These are phyloP conservation scores for Populus simonii DNA, from an alignment of 345 rosid species.

Conservation along the genomic window DNA sequence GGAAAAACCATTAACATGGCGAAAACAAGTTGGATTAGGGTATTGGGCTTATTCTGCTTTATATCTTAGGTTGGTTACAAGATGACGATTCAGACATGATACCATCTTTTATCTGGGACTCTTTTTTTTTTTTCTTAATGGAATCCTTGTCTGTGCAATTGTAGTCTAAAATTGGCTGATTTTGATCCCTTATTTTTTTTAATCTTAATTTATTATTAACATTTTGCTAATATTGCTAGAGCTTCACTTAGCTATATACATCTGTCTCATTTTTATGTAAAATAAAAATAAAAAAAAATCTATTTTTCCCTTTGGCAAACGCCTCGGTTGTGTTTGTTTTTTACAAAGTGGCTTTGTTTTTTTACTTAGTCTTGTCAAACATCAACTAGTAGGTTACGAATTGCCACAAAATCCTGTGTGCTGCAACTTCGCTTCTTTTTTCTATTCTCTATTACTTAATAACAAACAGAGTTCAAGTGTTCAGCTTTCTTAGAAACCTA, in stretches of 20 bases:
- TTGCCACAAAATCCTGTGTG: neutral
- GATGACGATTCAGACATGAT: neutral
- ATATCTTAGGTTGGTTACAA: neutral
- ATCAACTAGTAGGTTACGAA: neutral
- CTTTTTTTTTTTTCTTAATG: neutral
- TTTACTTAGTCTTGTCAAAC: neutral
- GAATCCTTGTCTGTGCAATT: neutral
- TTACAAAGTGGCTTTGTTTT: neutral
- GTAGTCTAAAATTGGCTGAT: neutral
- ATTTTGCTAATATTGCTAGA: neutral
- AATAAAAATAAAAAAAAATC: neutral
- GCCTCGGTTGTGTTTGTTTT: neutral
- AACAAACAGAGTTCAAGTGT: neutral
- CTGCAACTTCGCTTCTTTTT: neutral
- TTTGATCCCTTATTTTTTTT: neutral
- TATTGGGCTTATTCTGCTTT: no score
- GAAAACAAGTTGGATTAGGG: no score
- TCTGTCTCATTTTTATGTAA: neutral
- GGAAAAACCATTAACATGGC: no score
- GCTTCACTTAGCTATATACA: neutral
- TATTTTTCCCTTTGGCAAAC: neutral
- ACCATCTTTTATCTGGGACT: neutral
- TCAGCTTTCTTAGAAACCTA: neutral
- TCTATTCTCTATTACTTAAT: neutral
- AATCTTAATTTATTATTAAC: neutral